Percentiles rank a stretch among this genome's conserved stretches.
These are phyloP conservation scores for Salpingoeca rosetta DNA, from an alignment of 78 protist genomes.

Conservation along the genomic window DNA sequence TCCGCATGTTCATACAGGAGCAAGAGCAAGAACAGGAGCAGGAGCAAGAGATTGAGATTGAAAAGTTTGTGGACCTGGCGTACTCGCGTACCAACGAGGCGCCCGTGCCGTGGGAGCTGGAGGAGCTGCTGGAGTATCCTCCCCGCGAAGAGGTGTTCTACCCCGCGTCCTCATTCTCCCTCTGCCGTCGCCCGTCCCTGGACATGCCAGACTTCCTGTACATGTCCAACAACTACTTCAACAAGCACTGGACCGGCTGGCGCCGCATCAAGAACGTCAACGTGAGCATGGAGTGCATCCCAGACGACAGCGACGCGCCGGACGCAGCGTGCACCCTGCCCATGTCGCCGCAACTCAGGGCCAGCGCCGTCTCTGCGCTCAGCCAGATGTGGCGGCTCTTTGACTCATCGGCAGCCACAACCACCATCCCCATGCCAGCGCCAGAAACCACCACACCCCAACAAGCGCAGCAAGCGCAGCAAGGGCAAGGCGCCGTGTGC, in stretches of 20 bases:
- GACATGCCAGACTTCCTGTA: constrained; percentile 8
- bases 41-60: too few relatives aligned
- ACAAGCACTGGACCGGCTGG: constrained; percentile 32
- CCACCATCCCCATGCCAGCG: too few relatives aligned
- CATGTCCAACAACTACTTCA: constrained; percentile 45
- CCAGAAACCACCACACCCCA: too few relatives aligned
- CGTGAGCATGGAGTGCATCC: constrained; percentile 36
- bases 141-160: constrained; percentile 9
- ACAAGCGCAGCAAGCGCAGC: too few relatives aligned
- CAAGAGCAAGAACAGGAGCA: constrained; percentile 12
- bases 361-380: too few relatives aligned
- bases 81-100: constrained; percentile 17
- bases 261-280: constrained; percentile 47
- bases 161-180: neutral
- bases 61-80: too few relatives aligned
- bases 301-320: neutral
- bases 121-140: neutral
- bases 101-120: constrained; percentile 17
- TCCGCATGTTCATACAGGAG: constrained; percentile 19
- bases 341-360: too few relatives aligned
- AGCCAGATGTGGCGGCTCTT: too few relatives aligned
- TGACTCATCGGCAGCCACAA: too few relatives aligned
- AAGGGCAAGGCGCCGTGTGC: too few relatives aligned
- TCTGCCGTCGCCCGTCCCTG: constrained; percentile 3
- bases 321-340: too few relatives aligned